Evolutionary conservation across 2,329 filamentous ascomycete species (phyloP), one percentile per base, ranked within the genome.

Genomic region (Fusarium marasasianum): DNA sequence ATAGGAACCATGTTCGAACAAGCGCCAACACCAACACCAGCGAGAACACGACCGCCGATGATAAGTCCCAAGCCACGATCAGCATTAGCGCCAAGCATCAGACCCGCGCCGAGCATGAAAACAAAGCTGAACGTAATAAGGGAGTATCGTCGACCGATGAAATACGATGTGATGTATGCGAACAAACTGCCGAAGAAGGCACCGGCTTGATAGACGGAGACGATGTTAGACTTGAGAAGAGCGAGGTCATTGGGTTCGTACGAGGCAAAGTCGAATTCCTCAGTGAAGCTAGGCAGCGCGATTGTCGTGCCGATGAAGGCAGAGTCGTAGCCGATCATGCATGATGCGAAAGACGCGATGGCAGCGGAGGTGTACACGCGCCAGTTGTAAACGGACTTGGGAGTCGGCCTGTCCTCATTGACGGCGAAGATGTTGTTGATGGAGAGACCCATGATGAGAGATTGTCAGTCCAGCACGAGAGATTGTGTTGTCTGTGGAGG

Each of bases 301-400:
- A 95, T 84, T 2, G 93, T 95, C 0, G 91, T 93, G 72, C 92
- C 93, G 75, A 95, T 95, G 82, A 95, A 95, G 75, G 93, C 91
- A 53, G 89, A 92, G 80, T 94, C 93, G 71, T 88, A 89, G 65
- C 87, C 88, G 67, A 90, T 89, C 80, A 85, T 87, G 79, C 87
- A 88, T 54, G 88, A 86, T n/a, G 87, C 87, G 58, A 88, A 88
- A 2, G 88, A 89, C 17, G 88, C 87, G 17, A 88, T 82, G 41
- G 84, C 82, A 12, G 88, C 88, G 72, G 84, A 88, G 33, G 80
- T 78, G 76, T 90, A 90, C 38, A 90, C 87, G 45, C 88, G 85
- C 88, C 88, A 90, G 80, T 90, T 90, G 84, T 90, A 90, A 55
- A 90, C 87, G 60, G 83, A 83, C 75, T 83, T 82, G 6, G 88